A percentile compares a stretch with the other conserved stretches of the same genome.
phyloP scores from a whole-genome alignment of 768 basidiomycete genomes.

The Epithele typhae region DNA sequence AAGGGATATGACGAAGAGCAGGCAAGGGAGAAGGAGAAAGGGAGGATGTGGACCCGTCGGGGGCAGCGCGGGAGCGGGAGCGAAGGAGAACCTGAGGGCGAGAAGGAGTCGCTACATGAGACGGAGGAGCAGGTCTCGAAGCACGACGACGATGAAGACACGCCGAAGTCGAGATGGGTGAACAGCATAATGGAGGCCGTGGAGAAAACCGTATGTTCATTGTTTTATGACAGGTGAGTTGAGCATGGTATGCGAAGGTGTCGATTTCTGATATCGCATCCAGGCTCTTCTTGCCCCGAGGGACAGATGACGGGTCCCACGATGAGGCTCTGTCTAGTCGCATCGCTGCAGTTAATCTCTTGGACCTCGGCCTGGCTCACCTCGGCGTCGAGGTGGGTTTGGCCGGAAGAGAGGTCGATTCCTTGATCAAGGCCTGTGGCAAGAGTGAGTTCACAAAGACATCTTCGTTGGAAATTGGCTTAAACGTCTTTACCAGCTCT shows the following conservation, averaged over 20 bases:
- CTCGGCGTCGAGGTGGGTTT: conserved; percentile 77
- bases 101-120: conserved; percentile 9
- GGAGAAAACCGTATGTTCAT: conserved; percentile 63
- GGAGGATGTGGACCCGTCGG: conserved; percentile 26
- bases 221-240: conserved; percentile 82
- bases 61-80: conserved; percentile 12
- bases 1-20: conserved; percentile 21
- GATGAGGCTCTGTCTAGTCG: conserved; percentile 88
- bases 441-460: conserved; percentile 49
- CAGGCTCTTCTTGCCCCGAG: conserved; percentile 76
- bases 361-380: conserved; percentile 85
- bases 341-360: conserved; percentile 86
- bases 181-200: conserved; percentile 65
- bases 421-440: conserved; percentile 70
- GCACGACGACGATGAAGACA: conserved; percentile 27
- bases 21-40: conserved; percentile 24
- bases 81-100: conserved; percentile 12
- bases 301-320: conserved; percentile 76
- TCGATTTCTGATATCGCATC: neutral
- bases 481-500: conserved; percentile 36
- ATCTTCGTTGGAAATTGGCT: too few species aligned
- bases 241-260: too few species aligned
- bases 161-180: conserved; percentile 41
- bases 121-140: conserved; percentile 12
- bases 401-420: conserved; percentile 46